phyloP scores from a whole-genome alignment of 768 basidiomycete genomes.

The Mycena leptocephala region DNA sequence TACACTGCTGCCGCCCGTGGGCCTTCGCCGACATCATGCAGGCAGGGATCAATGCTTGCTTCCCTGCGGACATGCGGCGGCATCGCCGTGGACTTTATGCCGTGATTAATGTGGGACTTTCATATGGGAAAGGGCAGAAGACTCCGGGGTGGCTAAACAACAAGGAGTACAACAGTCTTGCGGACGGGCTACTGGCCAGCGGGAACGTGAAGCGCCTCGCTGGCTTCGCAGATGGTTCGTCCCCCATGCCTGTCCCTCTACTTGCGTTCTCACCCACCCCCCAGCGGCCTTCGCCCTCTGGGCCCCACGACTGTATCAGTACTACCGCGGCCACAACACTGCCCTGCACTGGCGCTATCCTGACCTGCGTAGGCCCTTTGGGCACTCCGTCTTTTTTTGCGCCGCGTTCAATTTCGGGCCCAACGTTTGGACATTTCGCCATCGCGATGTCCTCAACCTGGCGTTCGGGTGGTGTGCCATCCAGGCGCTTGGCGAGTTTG shows the following conservation, averaged over 20 bases:
- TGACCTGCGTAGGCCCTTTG: too few species aligned
- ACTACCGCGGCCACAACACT: slow-evolving; percentile 19
- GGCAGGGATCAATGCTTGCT: background rate
- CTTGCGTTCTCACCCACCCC: background rate
- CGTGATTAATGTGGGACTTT: slow-evolving; percentile 27
- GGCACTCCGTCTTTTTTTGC: too few species aligned
- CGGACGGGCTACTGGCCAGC: slow-evolving; percentile 11
- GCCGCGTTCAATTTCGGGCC: slow-evolving; percentile 37
- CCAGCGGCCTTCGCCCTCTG: slow-evolving; percentile 32
- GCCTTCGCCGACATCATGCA: background rate
- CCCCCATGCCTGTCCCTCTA: background rate
- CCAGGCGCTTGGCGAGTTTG: slow-evolving; percentile 42
- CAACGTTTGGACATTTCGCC: background rate
- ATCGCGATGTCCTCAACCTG: background rate
- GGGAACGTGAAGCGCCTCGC: slow-evolving; percentile 16
- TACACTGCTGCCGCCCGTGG: background rate
- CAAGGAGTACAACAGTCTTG: background rate
- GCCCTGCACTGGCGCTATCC: too few species aligned
- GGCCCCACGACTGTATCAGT: slow-evolving; percentile 23
- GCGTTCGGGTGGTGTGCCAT: background rate
- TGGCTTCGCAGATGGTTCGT: slow-evolving; percentile 34
- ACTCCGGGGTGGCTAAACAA: background rate
- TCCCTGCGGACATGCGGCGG: background rate
- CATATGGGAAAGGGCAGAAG: slow-evolving; percentile 38
- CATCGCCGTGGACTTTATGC: slow-evolving; percentile 7